phyloP scores from a whole-genome alignment of 2,329 filamentous ascomycete species.

The Alternaria panax region DNA sequence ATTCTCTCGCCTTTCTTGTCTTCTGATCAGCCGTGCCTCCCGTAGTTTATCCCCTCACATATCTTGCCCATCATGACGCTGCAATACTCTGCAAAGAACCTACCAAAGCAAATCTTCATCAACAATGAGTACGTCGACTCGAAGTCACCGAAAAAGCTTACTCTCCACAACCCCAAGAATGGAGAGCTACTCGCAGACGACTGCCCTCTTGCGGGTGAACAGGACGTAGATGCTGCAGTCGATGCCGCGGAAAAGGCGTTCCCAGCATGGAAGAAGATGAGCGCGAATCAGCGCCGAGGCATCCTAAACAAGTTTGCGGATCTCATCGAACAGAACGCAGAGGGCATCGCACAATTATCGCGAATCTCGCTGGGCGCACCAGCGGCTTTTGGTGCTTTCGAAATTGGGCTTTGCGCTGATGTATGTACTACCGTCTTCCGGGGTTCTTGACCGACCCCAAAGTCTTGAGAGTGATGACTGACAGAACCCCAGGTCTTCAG shows the following conservation, averaged over 20 bases:
- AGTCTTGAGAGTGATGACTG: constrained; percentile 15
- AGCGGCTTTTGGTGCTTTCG: constrained; percentile 55
- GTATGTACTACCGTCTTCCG: constrained; percentile 24
- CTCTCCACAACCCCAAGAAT: constrained; percentile 60
- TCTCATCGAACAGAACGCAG: constrained; percentile 35
- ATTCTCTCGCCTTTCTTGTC: background rate
- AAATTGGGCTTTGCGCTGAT: constrained; percentile 50
- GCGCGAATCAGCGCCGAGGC: constrained; percentile 33
- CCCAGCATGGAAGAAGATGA: constrained; percentile 50
- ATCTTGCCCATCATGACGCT: constrained; percentile 34
- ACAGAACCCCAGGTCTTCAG: constrained; percentile 32
- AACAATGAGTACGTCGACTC: constrained; percentile 49
- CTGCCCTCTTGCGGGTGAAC: constrained; percentile 55
- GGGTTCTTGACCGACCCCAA: background rate
- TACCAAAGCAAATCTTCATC: constrained; percentile 52
- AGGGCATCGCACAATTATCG: constrained; percentile 43
- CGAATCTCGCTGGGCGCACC: constrained; percentile 58
- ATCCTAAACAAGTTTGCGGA: constrained; percentile 47
- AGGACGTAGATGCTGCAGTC: constrained; percentile 58
- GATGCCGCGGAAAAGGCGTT: constrained; percentile 59
- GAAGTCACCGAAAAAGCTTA: constrained; percentile 55
- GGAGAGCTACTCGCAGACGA: constrained; percentile 59
- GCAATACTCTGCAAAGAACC: constrained; percentile 44
- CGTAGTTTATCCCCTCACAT: background rate
- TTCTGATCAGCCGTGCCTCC: background rate